Evolutionary conservation across 2,329 filamentous ascomycete species (phyloP), one percentile per base, ranked within the genome.

Genomic region (Penicillium sp.): DNA sequence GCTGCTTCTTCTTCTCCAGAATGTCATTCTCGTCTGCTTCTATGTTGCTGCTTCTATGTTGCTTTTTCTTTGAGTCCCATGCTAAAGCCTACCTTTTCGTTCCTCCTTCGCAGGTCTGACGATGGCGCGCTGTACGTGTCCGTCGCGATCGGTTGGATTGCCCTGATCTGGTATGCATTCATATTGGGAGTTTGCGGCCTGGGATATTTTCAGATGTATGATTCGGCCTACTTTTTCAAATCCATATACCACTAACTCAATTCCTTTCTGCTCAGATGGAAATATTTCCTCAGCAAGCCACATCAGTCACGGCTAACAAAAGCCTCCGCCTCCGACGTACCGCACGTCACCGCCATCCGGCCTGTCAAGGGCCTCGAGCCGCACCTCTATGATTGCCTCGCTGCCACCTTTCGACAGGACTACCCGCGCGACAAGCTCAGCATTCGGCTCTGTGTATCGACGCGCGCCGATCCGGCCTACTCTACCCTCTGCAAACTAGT

Each of bases 321-420:
- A 2, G 57, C 55, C 20, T 52, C 69, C 14, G 57, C 54, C 20
- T 52, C 69, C 13, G 76, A 86, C 38, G 79, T 91, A 3, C 93
- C 92, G 16, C 87, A 90, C 76, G 82, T 99, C 66, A 97, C 94
- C 32, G 83, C 96, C 58, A 92, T 99, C 64, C 89, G 94, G 2
- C 95, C 94, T 0, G 88, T 96, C 62, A 97, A 97, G 76, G 94
- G 92, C 58, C 81, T 96, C 54, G 94, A 97, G 72, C 89, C 92
- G 4, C 85, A 86, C 61, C 85, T 97, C 24, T 96, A 96, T 80
- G 90, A 96, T 68, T 97, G 94, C 69, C 87, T 99, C 39, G 89
- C 89, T 31, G 89, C 92, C 5, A 90, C 89, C 2, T 92, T 97
- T 71, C 85, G 79, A 45, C 92, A 96, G 73, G 81, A 85, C 53